phyloP scores from a whole-genome alignment of 73 alveolate genomes.

The Tetrahymena malaccensis region DNA sequence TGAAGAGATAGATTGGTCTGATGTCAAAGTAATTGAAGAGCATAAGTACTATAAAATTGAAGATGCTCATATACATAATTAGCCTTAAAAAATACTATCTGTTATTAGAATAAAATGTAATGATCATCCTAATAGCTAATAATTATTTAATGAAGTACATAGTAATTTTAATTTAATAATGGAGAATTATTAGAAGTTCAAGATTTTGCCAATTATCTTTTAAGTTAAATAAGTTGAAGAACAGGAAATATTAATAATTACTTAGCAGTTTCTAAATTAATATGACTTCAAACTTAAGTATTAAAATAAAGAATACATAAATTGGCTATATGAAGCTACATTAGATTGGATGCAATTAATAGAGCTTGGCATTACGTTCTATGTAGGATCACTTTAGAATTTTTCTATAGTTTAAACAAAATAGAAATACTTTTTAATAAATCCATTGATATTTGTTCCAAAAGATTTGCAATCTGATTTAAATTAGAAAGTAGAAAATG shows the following conservation, averaged over 20 bases:
- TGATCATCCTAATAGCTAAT: background rate
- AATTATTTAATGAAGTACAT: background rate
- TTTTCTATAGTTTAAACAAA: background rate
- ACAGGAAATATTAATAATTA: background rate
- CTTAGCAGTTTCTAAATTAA: background rate
- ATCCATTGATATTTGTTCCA: background rate
- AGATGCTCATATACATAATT: background rate
- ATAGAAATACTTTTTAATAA: background rate
- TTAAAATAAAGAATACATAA: background rate
- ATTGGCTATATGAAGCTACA: background rate
- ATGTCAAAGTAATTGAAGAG: background rate
- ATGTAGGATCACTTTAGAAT: background rate
- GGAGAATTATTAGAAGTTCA: background rate
- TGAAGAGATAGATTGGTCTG: background rate
- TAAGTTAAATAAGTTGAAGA: background rate
- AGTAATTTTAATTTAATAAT: background rate
- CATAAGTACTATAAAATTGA: background rate
- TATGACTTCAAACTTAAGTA: background rate
- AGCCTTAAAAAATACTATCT: background rate
- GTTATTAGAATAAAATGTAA: background rate
- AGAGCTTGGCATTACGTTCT: background rate
- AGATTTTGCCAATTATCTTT: background rate
- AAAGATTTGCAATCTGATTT: background rate
- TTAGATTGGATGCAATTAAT: background rate
- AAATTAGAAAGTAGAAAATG: background rate